Conservation (phyloP, 2,329 filamentous ascomycete species). For the Paracoccidioides brasiliensis region DNA sequence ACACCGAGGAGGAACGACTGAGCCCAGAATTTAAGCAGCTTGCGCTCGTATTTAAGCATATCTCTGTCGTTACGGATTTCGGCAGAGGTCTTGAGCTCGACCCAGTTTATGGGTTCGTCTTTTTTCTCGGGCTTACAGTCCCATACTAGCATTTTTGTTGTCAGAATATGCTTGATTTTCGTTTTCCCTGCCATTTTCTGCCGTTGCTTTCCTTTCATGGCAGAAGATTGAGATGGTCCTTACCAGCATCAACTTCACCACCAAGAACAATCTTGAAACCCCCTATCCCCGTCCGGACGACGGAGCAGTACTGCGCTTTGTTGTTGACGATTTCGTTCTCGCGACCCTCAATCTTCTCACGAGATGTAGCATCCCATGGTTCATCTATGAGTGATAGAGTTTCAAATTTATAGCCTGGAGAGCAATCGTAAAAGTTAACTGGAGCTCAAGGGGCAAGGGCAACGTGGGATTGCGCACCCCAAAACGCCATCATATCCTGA, state of each 20-base stretch:
- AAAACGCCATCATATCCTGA: constrained; percentile 78
- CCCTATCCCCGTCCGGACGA: constrained; percentile 80
- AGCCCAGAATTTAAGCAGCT: constrained; percentile 91
- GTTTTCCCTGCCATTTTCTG: background rate
- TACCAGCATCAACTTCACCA: constrained; percentile 85
- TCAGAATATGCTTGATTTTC: background rate
- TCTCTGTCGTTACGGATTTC: constrained; percentile 57
- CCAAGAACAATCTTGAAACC: constrained; percentile 63
- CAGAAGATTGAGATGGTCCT: constrained; percentile 15
- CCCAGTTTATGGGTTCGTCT: constrained; percentile 68
- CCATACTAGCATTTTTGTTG: constrained; percentile 47
- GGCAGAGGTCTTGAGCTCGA: constrained; percentile 85
- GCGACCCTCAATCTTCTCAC: constrained; percentile 67
- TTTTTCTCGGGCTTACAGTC: constrained; percentile 59
- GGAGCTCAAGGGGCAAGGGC: background rate
- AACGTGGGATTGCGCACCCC: constrained; percentile 46
- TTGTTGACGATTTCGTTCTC: constrained; percentile 66
- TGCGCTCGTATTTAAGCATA: constrained; percentile 66
- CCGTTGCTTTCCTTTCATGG: background rate
- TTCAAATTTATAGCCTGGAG: constrained; percentile 87
- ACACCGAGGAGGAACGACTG: constrained; percentile 92
- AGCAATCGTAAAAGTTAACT: background rate
- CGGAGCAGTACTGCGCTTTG: constrained; percentile 86
- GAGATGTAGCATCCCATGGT: constrained; percentile 58
- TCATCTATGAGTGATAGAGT: constrained; percentile 62